phyloP scores from a whole-genome alignment of 768 basidiomycete genomes.

The Nidularia sp. region DNA sequence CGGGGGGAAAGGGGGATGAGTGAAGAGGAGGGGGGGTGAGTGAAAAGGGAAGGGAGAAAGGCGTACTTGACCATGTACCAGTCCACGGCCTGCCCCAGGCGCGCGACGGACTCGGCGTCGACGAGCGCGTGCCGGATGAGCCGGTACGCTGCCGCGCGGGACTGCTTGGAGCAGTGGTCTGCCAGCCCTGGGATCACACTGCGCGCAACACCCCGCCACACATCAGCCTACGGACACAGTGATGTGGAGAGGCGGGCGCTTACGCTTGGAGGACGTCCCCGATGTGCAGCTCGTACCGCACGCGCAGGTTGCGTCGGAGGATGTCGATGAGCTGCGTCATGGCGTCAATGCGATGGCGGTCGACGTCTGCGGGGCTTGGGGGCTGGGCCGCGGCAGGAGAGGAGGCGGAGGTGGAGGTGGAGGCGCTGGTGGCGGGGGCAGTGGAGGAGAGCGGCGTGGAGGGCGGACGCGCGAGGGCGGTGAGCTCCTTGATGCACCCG shows the following conservation, averaged over 20 bases:
- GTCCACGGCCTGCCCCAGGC: conserved; percentile 67
- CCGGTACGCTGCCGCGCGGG: conserved; percentile 80
- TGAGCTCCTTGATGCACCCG: conserved; percentile 52
- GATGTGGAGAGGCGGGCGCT: conserved; percentile 19
- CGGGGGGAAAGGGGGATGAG: background rate
- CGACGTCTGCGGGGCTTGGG: conserved; percentile 30
- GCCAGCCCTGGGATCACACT: conserved; percentile 78
- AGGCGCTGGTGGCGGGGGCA: conserved; percentile 6
- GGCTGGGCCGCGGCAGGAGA: conserved; percentile 5
- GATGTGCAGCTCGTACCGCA: conserved; percentile 72
- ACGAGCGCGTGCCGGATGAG: conserved; percentile 76
- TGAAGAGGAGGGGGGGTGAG: conserved; percentile 5
- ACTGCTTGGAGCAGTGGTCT: conserved; percentile 69
- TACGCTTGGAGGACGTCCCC: conserved; percentile 74
- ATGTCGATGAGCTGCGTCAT: conserved; percentile 64
- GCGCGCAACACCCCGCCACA: background rate
- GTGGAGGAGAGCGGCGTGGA: conserved; percentile 1
- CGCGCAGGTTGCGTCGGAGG: conserved; percentile 66
- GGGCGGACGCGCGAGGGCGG: conserved; percentile 31
- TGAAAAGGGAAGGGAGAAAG: background rate
- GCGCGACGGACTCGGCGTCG: conserved; percentile 66
- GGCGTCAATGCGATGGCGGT: conserved; percentile 53
- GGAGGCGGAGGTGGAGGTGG: conserved; percentile 33
- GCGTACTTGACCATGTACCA: conserved; percentile 88
- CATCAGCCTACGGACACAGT: background rate